Percentiles rank a stretch among this genome's conserved stretches.
These are phyloP conservation scores for Prunus salicina DNA, from an alignment of 306 rosid species.

Conservation along the genomic window DNA sequence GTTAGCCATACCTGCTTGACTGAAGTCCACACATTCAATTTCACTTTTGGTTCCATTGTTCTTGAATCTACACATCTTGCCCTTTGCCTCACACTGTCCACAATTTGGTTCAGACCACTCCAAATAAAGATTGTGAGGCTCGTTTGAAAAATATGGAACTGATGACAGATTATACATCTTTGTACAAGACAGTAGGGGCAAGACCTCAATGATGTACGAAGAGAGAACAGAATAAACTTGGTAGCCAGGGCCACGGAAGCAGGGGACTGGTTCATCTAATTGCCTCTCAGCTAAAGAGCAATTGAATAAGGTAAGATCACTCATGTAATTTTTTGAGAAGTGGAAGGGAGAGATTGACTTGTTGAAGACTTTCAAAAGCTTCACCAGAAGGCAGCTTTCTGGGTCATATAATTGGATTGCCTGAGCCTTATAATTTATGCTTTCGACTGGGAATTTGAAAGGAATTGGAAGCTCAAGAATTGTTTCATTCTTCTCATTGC, in stretches of 20 bases:
- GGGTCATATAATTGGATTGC: constrained; percentile 14
- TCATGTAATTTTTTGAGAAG: background rate
- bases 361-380: constrained; percentile 5
- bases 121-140: background rate
- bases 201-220: fast-evolving
- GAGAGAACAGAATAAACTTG: background rate
- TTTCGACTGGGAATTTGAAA: constrained; percentile 12
- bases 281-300: constrained; percentile 14
- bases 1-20: background rate
- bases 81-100: constrained; percentile 20
- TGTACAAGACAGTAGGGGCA: constrained; percentile 17
- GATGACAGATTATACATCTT: constrained; percentile 16
- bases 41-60: background rate
- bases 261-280: background rate
- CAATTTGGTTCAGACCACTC: constrained; percentile 30
- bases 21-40: constrained; percentile 10
- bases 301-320: constrained; percentile 9
- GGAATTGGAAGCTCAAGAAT: constrained; percentile 29
- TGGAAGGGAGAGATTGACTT: constrained; percentile 17
- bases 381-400: background rate
- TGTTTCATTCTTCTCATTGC: constrained; percentile 9
- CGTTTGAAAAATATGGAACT: background rate
- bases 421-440: constrained; percentile 32
- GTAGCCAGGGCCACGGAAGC: constrained; percentile 9
- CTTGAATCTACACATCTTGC: constrained; percentile 28